Percentiles rank a stretch among this genome's conserved stretches.
phyloP scores from a whole-genome alignment of 1,139 yeast species.

The Arxiozyma slooffiae region DNA sequence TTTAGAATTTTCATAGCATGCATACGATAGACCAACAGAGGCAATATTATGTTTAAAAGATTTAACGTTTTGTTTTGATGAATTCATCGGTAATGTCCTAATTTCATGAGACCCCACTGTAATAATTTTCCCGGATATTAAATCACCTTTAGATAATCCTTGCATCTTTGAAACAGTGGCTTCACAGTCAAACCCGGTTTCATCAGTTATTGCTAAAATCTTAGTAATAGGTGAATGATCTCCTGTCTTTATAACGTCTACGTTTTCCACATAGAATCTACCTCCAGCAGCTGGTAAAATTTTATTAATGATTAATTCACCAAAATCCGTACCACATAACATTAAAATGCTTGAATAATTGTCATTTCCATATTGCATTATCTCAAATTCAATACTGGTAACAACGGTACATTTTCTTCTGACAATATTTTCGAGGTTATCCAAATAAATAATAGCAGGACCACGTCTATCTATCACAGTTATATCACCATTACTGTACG shows the following conservation, averaged over 20 bases:
- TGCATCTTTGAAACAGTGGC: slow-evolving; percentile 56
- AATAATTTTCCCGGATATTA: slow-evolving; percentile 54
- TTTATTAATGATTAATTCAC: slow-evolving; percentile 61
- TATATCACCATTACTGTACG: slow-evolving; percentile 65
- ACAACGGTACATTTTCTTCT: slow-evolving; percentile 31
- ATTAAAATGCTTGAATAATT: slow-evolving; percentile 65
- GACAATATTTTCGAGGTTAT: slow-evolving; percentile 28
- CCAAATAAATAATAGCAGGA: slow-evolving; percentile 64
- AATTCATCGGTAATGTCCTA: slow-evolving; percentile 53
- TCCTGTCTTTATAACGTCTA: slow-evolving; percentile 42
- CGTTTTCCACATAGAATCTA: slow-evolving; percentile 52
- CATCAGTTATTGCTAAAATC: slow-evolving; percentile 50
- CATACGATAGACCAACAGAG: slow-evolving; percentile 50
- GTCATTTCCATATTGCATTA: slow-evolving; percentile 52
- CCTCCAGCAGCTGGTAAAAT: slow-evolving; percentile 61
- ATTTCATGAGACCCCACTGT: slow-evolving; percentile 54
- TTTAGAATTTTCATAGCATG: slow-evolving; percentile 18
- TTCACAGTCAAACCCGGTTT: slow-evolving; percentile 50
- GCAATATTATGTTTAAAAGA: slow-evolving; percentile 41
- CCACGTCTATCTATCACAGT: slow-evolving; percentile 77
- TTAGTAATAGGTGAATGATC: slow-evolving; percentile 41
- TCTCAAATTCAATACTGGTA: slow-evolving; percentile 63
- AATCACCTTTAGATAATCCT: slow-evolving; percentile 51
- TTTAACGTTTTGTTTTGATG: slow-evolving; percentile 51
- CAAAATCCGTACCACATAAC: slow-evolving; percentile 70